phyloP scores from a whole-genome alignment of 768 basidiomycete species.

The Clathrus columnatus region DNA sequence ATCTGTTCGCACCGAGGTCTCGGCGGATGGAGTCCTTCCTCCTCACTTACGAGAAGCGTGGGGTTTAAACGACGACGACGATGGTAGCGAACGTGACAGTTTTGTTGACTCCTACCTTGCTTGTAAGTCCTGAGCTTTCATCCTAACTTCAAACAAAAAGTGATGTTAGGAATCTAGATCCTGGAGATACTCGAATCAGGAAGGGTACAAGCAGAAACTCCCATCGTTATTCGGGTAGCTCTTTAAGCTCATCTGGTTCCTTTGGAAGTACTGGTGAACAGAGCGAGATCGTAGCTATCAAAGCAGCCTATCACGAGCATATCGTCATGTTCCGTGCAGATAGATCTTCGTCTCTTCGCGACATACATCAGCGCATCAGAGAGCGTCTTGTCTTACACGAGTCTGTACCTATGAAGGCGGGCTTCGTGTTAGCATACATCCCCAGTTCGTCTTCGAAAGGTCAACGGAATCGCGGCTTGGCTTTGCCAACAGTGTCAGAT shows the following conservation, averaged over 20 bases:
- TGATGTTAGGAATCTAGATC: not conserved
- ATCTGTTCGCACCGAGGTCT: conserved; percentile 48
- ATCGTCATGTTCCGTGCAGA: conserved; percentile 55
- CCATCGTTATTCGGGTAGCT: conserved; percentile 1
- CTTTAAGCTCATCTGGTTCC: not conserved
- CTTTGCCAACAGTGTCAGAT: conserved; percentile 2
- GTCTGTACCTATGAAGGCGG: conserved; percentile 40
- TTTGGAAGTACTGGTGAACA: not conserved
- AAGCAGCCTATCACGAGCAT: conserved; percentile 52
- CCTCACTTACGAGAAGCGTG: conserved; percentile 16
- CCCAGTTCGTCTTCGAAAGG: conserved; percentile 18
- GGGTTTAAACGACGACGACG: not conserved
- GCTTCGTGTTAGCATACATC: conserved; percentile 49
- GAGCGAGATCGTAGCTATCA: conserved; percentile 38
- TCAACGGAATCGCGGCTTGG: conserved; percentile 22
- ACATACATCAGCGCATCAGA: conserved; percentile 48
- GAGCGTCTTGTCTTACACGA: conserved; percentile 63
- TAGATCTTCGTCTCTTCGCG: conserved; percentile 37
- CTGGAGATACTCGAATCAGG: too few relatives aligned
- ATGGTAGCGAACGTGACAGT: not conserved
- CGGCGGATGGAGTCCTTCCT: conserved; percentile 50
- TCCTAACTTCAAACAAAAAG: not conserved
- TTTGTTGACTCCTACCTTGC: conserved; percentile 6
- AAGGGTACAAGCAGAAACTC: not conserved
- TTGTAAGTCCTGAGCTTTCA: not conserved